Base-by-base conservation (phyloP, 805 yeast species). In the Wickerhamiella allomyrinae region DNA sequence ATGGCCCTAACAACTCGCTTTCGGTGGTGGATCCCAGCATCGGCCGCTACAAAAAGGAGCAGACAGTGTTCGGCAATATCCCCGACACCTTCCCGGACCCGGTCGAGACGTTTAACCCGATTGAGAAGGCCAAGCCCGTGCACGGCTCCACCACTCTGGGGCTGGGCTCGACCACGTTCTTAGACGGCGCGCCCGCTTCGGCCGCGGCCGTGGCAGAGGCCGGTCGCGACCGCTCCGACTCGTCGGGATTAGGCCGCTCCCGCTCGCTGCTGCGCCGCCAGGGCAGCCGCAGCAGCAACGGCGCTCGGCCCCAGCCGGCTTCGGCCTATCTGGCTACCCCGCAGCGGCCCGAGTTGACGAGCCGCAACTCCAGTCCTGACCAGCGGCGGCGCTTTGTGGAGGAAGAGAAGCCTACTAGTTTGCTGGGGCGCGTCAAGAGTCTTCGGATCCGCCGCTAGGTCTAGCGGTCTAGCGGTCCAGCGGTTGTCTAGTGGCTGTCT, bases 151-250 rank as follows among this genome's bases (percentile, higher is more conserved):
- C 81, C 2, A 82, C 96, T 1, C 69, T 79, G 41, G 98, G 98
- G 1, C 69, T 91, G 34, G 98, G 98, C 2, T 74, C 89, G 1
- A 73, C 95, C 2, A 89, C 98, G 0, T 89, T 89, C 57, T 58
- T 89, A 46, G 95, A 91, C 59, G 98, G 98, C 27, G 91, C 96
- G 0, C 97, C 97, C 11, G 98, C 96, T 4, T 61, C 79, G 42
- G 59, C 62, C 21, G 57, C 59, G 14, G 73, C 71, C n/a, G 60
- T 60, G 27, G 39, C 51, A 48, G 48, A 57, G 52, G 44, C 64
- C 49, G 48, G 48, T 23, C 41, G 45, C 10, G 57, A 58, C 24
- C 55, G 55, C 13, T 17, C 23, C 10, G 20, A 20, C 14, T 61
- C 59, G 37, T 61, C 69, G 15, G 77, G 77, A 1, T 61, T 87